Percentiles rank a stretch among this genome's conserved stretches.
phyloP scores from a whole-genome alignment of 1,284 basidiomycete genomes.

The Heterobasidion parviporum region DNA sequence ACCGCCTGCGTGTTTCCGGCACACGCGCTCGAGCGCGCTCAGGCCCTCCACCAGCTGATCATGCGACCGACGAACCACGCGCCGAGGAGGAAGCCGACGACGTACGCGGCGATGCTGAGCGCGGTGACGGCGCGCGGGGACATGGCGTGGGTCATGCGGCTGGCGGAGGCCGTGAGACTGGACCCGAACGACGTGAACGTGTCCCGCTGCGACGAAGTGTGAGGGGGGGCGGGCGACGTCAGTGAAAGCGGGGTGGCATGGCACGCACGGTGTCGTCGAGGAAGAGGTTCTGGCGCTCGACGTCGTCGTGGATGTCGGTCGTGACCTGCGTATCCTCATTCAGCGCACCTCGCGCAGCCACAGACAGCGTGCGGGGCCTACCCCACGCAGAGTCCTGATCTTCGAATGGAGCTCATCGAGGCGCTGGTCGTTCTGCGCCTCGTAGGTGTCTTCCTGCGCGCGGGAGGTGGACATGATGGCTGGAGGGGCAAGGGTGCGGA shows the following conservation, averaged over 20 bases:
- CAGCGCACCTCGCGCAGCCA: neutral
- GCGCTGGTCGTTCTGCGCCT: constrained; percentile 71
- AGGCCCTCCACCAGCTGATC: constrained; percentile 2
- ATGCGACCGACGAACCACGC: constrained; percentile 8
- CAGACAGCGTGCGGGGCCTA: constrained; percentile 25
- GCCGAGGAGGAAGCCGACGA: constrained; percentile 8
- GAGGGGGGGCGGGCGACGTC: no score
- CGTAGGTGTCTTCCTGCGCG: constrained; percentile 58
- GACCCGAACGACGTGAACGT: constrained; percentile 10
- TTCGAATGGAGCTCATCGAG: constrained; percentile 79
- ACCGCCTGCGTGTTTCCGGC: no score
- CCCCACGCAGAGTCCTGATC: constrained; percentile 67
- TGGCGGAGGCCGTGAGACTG: constrained; percentile 11
- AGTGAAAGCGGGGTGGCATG: no score
- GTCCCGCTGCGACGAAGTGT: constrained; percentile 1
- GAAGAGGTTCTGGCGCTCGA: constrained; percentile 71
- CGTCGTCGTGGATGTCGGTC: constrained; percentile 72
- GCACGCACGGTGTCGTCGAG: constrained; percentile 62
- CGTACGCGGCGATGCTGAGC: constrained; percentile 6
- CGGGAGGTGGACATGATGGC: constrained; percentile 16
- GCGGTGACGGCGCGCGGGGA: constrained; percentile 4
- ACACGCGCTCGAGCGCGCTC: no score
- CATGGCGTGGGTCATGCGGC: constrained; percentile 12
- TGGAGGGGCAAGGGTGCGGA: neutral
- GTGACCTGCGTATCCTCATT: constrained; percentile 46